Evolutionary conservation across 1,284 basidiomycete genomes (phyloP).

Genomic region (Gastroboletus turbinatus): DNA sequence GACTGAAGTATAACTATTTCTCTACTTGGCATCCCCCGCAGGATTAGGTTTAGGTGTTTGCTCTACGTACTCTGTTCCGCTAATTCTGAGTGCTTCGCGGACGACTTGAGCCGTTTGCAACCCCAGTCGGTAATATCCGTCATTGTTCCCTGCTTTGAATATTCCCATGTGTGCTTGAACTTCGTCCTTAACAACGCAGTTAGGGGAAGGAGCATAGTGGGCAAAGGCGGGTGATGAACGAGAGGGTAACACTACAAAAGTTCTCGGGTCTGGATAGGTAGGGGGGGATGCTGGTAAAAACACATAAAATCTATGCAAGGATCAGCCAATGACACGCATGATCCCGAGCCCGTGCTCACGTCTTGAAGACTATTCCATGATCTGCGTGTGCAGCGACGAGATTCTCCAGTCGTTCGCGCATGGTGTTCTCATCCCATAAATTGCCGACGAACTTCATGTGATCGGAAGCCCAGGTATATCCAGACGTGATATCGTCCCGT

Average conservation of each 20-base stretch:
- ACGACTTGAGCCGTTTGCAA: slow-evolving; percentile 62
- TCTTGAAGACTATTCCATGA: slow-evolving; percentile 69
- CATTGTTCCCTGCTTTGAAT: slow-evolving; percentile 83
- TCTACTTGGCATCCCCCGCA: slow-evolving; percentile 1
- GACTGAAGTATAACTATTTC: background rate
- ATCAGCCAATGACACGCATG: slow-evolving; percentile 7
- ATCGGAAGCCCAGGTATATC: slow-evolving; percentile 80
- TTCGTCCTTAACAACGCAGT: slow-evolving; percentile 74
- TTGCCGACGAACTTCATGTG: slow-evolving; percentile 90
- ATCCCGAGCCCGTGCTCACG: slow-evolving; percentile 49
- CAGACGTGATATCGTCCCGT: slow-evolving; percentile 66
- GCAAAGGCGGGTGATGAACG: slow-evolving; percentile 47
- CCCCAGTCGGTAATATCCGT: slow-evolving; percentile 88
- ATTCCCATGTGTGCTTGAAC: slow-evolving; percentile 87
- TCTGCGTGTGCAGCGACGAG: slow-evolving; percentile 60
- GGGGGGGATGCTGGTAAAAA: slow-evolving; percentile 64
- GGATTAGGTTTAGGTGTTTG: background rate
- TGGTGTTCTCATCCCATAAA: slow-evolving; percentile 77
- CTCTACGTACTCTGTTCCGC: background rate
- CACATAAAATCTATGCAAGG: slow-evolving; percentile 68
- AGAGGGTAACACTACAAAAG: slow-evolving; percentile 76
- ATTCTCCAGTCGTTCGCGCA: slow-evolving; percentile 62
- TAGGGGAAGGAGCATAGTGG: slow-evolving; percentile 63
- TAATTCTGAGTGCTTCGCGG: slow-evolving; percentile 49
- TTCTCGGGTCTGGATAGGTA: slow-evolving; percentile 52